Conservation (phyloP, 768 basidiomycete genomes). For the Lenzites betulinus region DNA sequence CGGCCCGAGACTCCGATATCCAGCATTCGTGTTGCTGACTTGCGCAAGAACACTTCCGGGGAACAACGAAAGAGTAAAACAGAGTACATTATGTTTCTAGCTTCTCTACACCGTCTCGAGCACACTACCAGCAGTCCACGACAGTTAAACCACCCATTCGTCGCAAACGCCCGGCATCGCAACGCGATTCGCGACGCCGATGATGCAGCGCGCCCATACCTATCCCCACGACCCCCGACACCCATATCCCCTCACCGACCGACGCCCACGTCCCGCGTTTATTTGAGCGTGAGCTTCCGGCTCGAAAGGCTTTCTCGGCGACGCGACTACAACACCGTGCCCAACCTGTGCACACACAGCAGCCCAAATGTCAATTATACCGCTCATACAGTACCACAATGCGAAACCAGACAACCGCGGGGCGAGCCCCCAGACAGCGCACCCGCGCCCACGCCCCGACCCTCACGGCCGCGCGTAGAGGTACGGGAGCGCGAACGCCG, state of each 20-base stretch:
- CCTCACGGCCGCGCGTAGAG: slow-evolving; percentile 27
- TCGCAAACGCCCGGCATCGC: not conserved
- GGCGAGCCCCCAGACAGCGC: slow-evolving; percentile 14
- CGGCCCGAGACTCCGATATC: not conserved
- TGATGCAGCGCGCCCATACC: not conserved
- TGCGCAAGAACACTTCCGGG: not conserved
- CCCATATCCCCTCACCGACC: slow-evolving; percentile 9
- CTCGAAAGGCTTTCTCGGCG: not conserved
- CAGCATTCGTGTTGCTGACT: not conserved
- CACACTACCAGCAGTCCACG: slow-evolving; percentile 1
- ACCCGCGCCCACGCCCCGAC: no score
- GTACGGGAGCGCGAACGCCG: slow-evolving; percentile 35
- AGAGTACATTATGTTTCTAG: slow-evolving; percentile 14
- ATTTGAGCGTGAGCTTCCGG: not conserved
- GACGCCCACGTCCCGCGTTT: not conserved
- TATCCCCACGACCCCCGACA: slow-evolving; percentile 11
- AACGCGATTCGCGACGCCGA: not conserved
- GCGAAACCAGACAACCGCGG: not conserved
- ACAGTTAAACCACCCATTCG: not conserved
- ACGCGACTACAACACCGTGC: slow-evolving; percentile 18
- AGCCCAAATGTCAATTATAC: slow-evolving; percentile 24
- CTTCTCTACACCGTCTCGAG: slow-evolving; percentile 16
- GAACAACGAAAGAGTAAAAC: not conserved
- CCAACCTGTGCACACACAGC: slow-evolving; percentile 24
- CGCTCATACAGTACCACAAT: slow-evolving; percentile 17